phyloP scores from a whole-genome alignment of 257 asterid genomes.

The Nicotiana tabacum region DNA sequence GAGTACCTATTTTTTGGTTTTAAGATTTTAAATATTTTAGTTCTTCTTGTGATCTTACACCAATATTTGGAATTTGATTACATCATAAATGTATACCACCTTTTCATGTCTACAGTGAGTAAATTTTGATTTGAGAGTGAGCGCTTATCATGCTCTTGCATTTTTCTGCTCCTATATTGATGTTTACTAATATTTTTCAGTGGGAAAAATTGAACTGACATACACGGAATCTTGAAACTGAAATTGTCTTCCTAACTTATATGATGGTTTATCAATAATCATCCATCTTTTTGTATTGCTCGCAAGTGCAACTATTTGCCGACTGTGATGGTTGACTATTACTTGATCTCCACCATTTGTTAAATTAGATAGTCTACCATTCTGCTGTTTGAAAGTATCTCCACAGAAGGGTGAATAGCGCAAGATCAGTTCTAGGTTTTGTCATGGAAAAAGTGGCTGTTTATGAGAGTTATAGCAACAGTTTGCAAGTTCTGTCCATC shows the following conservation, averaged over 20 bases:
- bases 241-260: background rate
- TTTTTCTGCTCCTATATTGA: background rate
- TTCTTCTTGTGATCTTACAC: background rate
- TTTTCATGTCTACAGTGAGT: background rate
- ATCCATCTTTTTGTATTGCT: background rate
- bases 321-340: background rate
- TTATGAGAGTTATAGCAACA: background rate
- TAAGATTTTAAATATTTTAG: background rate
- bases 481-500: background rate
- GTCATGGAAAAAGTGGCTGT: background rate
- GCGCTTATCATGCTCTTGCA: background rate
- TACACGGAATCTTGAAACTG: background rate
- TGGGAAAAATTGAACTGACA: background rate
- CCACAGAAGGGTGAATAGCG: too few species aligned
- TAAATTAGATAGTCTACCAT: background rate
- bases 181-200: background rate
- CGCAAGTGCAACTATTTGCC: background rate
- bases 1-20: background rate
- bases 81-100: background rate
- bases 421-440: too few species aligned
- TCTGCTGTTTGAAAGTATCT: background rate
- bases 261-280: background rate
- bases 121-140: background rate
- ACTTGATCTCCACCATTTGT: background rate
- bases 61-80: background rate